Percentiles rank a stretch among this genome's conserved stretches.
These are phyloP conservation scores for Sarcodon aspratus DNA, from an alignment of 768 basidiomycete genomes.

Conservation along the genomic window DNA sequence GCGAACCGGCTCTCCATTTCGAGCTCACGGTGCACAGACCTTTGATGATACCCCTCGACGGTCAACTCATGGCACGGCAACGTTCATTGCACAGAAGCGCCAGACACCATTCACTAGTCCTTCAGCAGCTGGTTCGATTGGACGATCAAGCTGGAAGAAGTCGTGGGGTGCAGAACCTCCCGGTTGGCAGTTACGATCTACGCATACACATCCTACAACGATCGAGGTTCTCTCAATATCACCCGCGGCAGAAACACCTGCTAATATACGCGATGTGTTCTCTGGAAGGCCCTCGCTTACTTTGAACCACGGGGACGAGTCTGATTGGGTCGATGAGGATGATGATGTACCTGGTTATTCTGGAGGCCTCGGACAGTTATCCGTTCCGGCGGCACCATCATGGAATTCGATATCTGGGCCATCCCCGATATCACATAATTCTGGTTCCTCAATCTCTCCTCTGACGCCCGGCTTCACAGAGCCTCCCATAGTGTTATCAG, in stretches of 20 bases:
- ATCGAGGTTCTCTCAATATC: slow-evolving; percentile 72
- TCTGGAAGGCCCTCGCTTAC: slow-evolving; percentile 50
- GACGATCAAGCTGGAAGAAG: slow-evolving; percentile 80
- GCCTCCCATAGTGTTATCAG: slow-evolving; percentile 1
- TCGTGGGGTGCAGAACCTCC: slow-evolving; percentile 83
- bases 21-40: slow-evolving; percentile 32
- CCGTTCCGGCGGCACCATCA: too few species aligned
- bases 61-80: slow-evolving; percentile 29
- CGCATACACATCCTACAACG: slow-evolving; percentile 38
- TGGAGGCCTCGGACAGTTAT: slow-evolving; percentile 66
- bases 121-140: slow-evolving; percentile 28
- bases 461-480: slow-evolving; percentile 6
- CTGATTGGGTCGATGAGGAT: slow-evolving; percentile 85
- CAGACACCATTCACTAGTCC: slow-evolving; percentile 62
- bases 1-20: slow-evolving; percentile 58
- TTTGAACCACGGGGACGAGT: slow-evolving; percentile 50
- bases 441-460: slow-evolving; percentile 5
- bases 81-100: slow-evolving; percentile 77
- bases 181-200: slow-evolving; percentile 61
- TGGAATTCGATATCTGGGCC: too few species aligned
- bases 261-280: slow-evolving; percentile 66
- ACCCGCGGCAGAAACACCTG: slow-evolving; percentile 22
- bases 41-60: slow-evolving; percentile 35
- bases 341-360: slow-evolving; percentile 63
- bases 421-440: slow-evolving; percentile 12